phyloP scores from a whole-genome alignment of 1,139 yeast genomes.

The Suhomyces ambrosiae region DNA sequence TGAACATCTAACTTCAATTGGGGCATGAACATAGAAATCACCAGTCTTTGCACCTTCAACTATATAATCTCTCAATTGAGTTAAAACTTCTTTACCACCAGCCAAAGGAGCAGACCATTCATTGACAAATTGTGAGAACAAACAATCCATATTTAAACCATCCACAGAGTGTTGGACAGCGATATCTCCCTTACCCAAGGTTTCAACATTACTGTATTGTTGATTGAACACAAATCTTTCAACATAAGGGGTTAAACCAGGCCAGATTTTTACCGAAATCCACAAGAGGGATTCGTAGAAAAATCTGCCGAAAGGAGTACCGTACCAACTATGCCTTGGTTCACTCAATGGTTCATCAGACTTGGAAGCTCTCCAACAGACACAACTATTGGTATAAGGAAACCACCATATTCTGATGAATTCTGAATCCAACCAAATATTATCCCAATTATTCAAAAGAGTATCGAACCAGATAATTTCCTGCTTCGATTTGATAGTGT shows the following conservation, averaged over 20 bases:
- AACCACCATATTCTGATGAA: conserved; percentile 97
- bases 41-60: conserved; percentile 58
- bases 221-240: conserved; percentile 82
- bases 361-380: conserved; percentile 87
- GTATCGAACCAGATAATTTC: conserved; percentile 80
- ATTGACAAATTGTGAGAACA: conserved; percentile 90
- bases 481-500: conserved; percentile 77
- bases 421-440: conserved; percentile 87
- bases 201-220: conserved; percentile 79
- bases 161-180: conserved; percentile 83
- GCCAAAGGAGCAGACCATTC: conserved; percentile 94
- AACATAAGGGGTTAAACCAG: conserved; percentile 77
- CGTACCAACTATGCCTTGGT: conserved; percentile 83
- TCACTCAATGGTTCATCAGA: conserved; percentile 61
- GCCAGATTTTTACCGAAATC: conserved; percentile 72
- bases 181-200: conserved; percentile 62
- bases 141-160: conserved; percentile 93
- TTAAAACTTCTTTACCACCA: conserved; percentile 72
- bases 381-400: conserved; percentile 85
- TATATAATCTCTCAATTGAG: conserved; percentile 63
- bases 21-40: conserved; percentile 87
- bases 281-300: conserved; percentile 80
- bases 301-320: conserved; percentile 72
- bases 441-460: conserved; percentile 66
- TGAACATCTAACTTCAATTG: conserved; percentile 91